Evolutionary conservation across 345 rosid species (phyloP), one percentile per base, ranked within the genome.

Genomic region (Ailanthus altissimus): DNA sequence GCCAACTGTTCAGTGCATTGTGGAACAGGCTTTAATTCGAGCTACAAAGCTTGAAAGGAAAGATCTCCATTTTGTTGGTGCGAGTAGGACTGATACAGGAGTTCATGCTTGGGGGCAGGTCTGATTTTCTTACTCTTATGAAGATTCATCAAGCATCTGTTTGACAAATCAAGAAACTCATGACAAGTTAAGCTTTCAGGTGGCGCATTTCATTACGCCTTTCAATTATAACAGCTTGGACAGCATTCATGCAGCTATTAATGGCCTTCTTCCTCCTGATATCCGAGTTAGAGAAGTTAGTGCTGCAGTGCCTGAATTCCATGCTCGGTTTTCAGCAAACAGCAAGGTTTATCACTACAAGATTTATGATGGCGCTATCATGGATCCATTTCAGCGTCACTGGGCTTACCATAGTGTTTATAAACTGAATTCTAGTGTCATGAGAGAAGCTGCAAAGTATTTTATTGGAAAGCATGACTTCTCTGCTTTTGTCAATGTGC

Each of bases 81-180:
- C 99, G 0, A 86, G 98, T 73, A 85, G 98, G 82, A 95, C 99
- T 6, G 99, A 93, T 83, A 82, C 91, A 43, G 99, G 98, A 66
- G 99, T 95, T 78, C 99, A 95, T 78, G 99, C 99, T 70, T 88
- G 90, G 94, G 99, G 98, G 70, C 99, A 94, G 97, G 98, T 93
- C 85, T 63, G 79, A 42, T 23, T 76, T 77, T 75, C 77, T 80
- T 74, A 63, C 72, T 78, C 74, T 58, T 79, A 28, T 61, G 50
- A 75, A 50, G 23, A 57, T 72, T 64, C 75, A 21, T 43, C 74
- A 32, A 73, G 62, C 77, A 64, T 75, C 43, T 47, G 26, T 75
- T 32, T 64, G 15, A 74, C 74, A 54, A 49, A 73, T 26, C 36
- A 51, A 59, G 75, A 75, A 74, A 83, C 81, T 85, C 67, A 79